Conservation (phyloP, 495 filamentous ascomycete species). For the Xylaria curta region DNA sequence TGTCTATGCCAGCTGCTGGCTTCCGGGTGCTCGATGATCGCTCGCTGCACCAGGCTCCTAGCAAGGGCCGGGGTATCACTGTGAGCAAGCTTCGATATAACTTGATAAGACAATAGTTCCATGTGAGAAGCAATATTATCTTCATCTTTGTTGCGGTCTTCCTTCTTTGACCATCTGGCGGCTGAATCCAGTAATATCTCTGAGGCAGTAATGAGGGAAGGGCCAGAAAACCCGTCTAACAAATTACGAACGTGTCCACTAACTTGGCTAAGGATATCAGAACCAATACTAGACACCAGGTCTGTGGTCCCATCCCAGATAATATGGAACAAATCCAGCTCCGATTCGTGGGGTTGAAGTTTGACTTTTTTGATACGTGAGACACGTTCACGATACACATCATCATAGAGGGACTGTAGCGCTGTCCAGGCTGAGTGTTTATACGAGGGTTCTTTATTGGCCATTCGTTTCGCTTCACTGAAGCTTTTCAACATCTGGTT, state of each 20-base stretch:
- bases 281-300: slow-evolving; percentile 27
- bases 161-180: slow-evolving; percentile 22
- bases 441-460: slow-evolving; percentile 27
- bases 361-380: slow-evolving; percentile 27
- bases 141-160: slow-evolving; percentile 26
- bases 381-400: slow-evolving; percentile 27
- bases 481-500: slow-evolving; percentile 25
- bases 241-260: slow-evolving; percentile 14
- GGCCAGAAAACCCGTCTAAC: slow-evolving; percentile 26
- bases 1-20: slow-evolving; percentile 47
- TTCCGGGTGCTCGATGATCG: slow-evolving; percentile 42
- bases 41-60: slow-evolving; percentile 31
- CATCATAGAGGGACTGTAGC: slow-evolving; percentile 18
- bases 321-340: slow-evolving; percentile 31
- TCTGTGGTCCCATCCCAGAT: slow-evolving; percentile 32
- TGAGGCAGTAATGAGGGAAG: slow-evolving; percentile 26
- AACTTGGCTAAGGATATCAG: slow-evolving; percentile 28
- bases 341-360: slow-evolving; percentile 23
- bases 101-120: slow-evolving; percentile 34
- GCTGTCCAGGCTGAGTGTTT: slow-evolving; percentile 7
- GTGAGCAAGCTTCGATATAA: slow-evolving; percentile 31
- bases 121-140: slow-evolving; percentile 19
- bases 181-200: slow-evolving; percentile 31
- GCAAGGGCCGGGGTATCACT: slow-evolving; percentile 39
- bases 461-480: slow-evolving; percentile 25